A percentile compares a stretch with the other conserved stretches of the same genome.
Evolutionary conservation across 2,329 filamentous ascomycete genomes (phyloP).

Genomic region (Ilyonectria sp.): DNA sequence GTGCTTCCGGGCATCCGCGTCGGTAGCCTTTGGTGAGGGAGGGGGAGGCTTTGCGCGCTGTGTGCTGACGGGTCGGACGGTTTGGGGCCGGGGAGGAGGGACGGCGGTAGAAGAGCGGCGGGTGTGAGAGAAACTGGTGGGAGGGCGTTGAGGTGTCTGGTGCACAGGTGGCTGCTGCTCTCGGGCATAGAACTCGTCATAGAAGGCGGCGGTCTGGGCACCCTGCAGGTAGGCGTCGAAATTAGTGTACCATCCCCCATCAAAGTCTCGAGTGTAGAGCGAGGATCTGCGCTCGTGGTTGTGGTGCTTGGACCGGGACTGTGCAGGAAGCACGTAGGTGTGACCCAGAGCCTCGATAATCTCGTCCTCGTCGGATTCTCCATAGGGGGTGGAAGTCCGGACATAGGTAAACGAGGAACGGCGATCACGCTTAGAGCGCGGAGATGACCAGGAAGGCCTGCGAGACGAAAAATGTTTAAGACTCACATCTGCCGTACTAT

Average conservation of each 20-base stretch:
- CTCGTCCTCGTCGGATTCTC: constrained; percentile 77
- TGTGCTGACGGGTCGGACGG: constrained; percentile 61
- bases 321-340: constrained; percentile 68
- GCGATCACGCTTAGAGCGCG: constrained; percentile 64
- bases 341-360: constrained; percentile 68
- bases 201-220: constrained; percentile 48
- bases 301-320: constrained; percentile 58
- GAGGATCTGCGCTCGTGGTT: constrained; percentile 52
- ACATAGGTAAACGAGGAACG: constrained; percentile 72
- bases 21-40: constrained; percentile 66
- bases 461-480: constrained; percentile 65
- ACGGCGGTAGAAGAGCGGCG: constrained; percentile 65
- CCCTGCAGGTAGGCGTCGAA: constrained; percentile 70
- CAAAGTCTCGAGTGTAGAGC: constrained; percentile 57
- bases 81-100: constrained; percentile 68
- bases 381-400: constrained; percentile 71
- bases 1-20: constrained; percentile 73
- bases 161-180: constrained; percentile 51
- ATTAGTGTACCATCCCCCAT: constrained; percentile 73
- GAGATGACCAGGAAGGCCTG: constrained; percentile 55
- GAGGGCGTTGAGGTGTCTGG: constrained; percentile 58
- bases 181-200: constrained; percentile 56
- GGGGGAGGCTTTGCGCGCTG: constrained; percentile 48
- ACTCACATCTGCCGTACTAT: constrained; percentile 79
- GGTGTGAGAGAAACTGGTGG: constrained; percentile 59